Percentiles rank a stretch among this genome's conserved stretches.
phyloP scores from a whole-genome alignment of 176 grass and related monocot species.

The Hordeum marinum region DNA sequence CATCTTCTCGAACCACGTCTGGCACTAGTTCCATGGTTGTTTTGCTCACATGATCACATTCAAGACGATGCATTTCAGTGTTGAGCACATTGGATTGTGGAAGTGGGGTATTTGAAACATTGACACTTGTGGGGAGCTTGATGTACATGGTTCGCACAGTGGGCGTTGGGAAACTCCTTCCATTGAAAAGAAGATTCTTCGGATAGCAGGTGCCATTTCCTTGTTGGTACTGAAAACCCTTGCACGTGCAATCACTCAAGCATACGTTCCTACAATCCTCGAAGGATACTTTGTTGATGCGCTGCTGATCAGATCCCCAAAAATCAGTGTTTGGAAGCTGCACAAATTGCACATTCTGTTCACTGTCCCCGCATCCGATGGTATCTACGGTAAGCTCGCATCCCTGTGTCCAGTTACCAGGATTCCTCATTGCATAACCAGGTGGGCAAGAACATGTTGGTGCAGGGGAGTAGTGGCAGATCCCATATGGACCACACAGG shows the following conservation, averaged over 20 bases:
- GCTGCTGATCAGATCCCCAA: conserved; percentile 42
- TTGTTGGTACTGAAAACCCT: conserved; percentile 41
- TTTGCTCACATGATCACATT: neutral
- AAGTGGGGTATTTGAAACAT: neutral
- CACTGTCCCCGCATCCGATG: neutral
- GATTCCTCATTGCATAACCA: conserved; percentile 29
- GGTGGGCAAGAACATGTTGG: conserved; percentile 41
- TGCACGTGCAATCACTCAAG: conserved; percentile 17
- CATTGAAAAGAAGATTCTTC: conserved; percentile 39
- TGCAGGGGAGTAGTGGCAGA: conserved; percentile 37
- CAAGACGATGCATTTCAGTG: neutral
- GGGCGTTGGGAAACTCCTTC: conserved; percentile 31
- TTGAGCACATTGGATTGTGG: conserved; percentile 27
- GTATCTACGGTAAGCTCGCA: conserved; percentile 1
- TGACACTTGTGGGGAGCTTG: conserved; percentile 22
- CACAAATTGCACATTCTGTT: conserved; percentile 11
- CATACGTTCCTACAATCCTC: neutral
- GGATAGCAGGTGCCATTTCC: conserved; percentile 50
- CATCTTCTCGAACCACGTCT: neutral
- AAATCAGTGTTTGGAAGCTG: conserved; percentile 26
- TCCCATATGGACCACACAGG: conserved; percentile 31
- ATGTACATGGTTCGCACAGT: conserved; percentile 41
- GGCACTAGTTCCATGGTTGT: neutral
- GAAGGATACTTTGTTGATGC: neutral
- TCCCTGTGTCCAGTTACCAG: conserved; percentile 38